These are phyloP conservation scores for Coniferiporia sulphurascens DNA, from an alignment of 1,284 basidiomycete genomes.

Conservation along the genomic window DNA sequence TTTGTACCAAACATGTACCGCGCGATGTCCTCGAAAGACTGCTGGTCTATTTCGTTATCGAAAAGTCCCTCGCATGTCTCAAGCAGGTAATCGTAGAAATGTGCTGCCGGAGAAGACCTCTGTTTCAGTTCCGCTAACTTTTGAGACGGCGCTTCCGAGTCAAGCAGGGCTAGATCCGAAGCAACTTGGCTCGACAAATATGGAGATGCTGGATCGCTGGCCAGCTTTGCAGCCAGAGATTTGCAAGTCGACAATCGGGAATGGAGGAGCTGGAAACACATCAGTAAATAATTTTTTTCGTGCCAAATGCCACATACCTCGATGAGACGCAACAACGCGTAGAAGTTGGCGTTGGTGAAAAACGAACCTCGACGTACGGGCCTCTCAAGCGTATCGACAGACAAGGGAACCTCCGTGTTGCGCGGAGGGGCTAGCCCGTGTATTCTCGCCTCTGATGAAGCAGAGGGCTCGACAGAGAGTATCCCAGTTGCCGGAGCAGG, in stretches of 20 bases:
- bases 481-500: conserved; percentile 48
- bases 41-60: conserved; percentile 87
- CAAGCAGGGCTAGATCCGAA: conserved; percentile 31
- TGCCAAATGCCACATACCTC: conserved; percentile 52
- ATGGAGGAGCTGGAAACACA: conserved; percentile 65
- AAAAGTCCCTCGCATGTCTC: conserved; percentile 88
- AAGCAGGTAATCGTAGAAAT: conserved; percentile 83
- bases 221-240: conserved; percentile 49
- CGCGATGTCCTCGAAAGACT: conserved; percentile 87
- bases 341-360: conserved; percentile 89
- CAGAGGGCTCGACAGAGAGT: conserved; percentile 28
- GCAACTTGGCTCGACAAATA: conserved; percentile 28
- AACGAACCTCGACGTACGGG: conserved; percentile 53
- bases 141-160: conserved; percentile 21
- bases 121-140: conserved; percentile 25
- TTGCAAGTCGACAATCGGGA: conserved; percentile 83
- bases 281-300: background rate
- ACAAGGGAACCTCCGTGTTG: conserved; percentile 14
- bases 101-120: conserved; percentile 34
- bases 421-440: conserved; percentile 20
- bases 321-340: conserved; percentile 78
- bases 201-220: conserved; percentile 30
- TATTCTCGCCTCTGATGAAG: conserved; percentile 25
- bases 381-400: conserved; percentile 18
- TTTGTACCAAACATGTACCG: conserved; percentile 86